Conservation (phyloP, 2,329 filamentous ascomycete species). For the Exophiala sideris region DNA sequence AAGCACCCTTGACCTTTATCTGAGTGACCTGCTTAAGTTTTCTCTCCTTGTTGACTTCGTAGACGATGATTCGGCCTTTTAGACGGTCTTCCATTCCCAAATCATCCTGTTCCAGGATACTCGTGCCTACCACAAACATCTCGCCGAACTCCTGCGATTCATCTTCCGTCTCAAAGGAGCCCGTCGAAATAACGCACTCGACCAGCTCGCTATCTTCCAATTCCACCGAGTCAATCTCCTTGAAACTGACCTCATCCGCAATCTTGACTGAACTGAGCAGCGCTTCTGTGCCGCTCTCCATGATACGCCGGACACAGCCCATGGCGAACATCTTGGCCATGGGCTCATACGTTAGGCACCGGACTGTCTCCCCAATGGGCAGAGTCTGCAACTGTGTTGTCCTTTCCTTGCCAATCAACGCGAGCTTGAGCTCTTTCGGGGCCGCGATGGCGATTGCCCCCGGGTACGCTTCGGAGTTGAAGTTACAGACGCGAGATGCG, state of each 20-base stretch:
- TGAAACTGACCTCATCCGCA: slow-evolving; percentile 86
- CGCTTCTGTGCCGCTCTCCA: slow-evolving; percentile 68
- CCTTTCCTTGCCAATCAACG: slow-evolving; percentile 75
- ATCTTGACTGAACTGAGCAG: slow-evolving; percentile 79
- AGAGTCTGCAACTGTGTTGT: slow-evolving; percentile 85
- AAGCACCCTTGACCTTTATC: slow-evolving; percentile 71
- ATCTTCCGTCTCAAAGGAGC: slow-evolving; percentile 51
- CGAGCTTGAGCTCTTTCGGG: slow-evolving; percentile 70
- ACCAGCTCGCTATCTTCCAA: slow-evolving; percentile 71
- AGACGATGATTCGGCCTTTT: slow-evolving; percentile 73
- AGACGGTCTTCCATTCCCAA: slow-evolving; percentile 49
- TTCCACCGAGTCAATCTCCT: slow-evolving; percentile 67
- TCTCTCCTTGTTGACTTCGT: slow-evolving; percentile 71
- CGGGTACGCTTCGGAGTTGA: slow-evolving; percentile 78
- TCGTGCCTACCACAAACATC: slow-evolving; percentile 87
- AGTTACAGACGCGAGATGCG: slow-evolving; percentile 74
- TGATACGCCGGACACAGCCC: slow-evolving; percentile 74
- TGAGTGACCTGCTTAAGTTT: slow-evolving; percentile 69
- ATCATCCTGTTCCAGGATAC: slow-evolving; percentile 63
- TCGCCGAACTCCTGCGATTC: slow-evolving; percentile 57
- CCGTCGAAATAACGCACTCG: slow-evolving; percentile 76
- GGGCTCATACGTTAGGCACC: slow-evolving; percentile 80
- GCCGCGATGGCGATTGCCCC: slow-evolving; percentile 79
- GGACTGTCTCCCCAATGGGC: slow-evolving; percentile 74
- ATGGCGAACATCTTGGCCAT: slow-evolving; percentile 78